Percentiles rank a stretch among this genome's conserved stretches.
Conservation (phyloP, 305 asterid species). For the Vinca major region DNA sequence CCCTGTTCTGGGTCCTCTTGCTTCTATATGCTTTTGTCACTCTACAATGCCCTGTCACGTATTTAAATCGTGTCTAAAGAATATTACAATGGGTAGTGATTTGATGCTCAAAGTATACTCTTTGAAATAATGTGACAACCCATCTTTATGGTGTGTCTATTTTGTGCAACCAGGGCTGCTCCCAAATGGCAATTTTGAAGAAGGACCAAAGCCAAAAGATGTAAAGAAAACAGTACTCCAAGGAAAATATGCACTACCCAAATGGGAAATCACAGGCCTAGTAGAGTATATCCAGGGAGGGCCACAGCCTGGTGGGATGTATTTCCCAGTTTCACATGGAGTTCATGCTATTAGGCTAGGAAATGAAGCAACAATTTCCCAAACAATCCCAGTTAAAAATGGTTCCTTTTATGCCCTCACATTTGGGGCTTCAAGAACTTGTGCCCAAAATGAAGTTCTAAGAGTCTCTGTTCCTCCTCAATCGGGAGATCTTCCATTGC, state of each 20-base stretch:
- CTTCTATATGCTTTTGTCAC: no score
- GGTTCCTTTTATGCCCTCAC: constrained; percentile 74
- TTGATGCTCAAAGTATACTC: not conserved
- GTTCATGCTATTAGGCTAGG: constrained; percentile 81
- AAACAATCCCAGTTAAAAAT: constrained; percentile 44
- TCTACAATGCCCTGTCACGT: no score
- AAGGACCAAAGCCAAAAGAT: constrained; percentile 42
- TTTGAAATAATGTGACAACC: not conserved
- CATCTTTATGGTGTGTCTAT: no score
- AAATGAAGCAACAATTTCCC: constrained; percentile 69
- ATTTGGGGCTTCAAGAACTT: constrained; percentile 72
- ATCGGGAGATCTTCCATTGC: constrained; percentile 69
- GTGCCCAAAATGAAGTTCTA: constrained; percentile 71
- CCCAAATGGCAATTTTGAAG: constrained; percentile 78
- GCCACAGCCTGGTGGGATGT: constrained; percentile 86
- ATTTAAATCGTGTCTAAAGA: no score
- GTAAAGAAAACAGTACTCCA: constrained; percentile 48
- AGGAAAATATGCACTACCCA: constrained; percentile 54
- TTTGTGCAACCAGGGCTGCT: constrained; percentile 45
- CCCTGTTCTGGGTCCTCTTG: no score
- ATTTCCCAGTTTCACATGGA: constrained; percentile 63
- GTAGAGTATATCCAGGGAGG: constrained; percentile 84
- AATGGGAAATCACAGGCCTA: constrained; percentile 65
- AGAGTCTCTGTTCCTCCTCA: constrained; percentile 53
- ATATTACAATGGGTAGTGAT: not conserved